phyloP scores from a whole-genome alignment of 495 filamentous ascomycete genomes.

The Penicillium desertorum region DNA sequence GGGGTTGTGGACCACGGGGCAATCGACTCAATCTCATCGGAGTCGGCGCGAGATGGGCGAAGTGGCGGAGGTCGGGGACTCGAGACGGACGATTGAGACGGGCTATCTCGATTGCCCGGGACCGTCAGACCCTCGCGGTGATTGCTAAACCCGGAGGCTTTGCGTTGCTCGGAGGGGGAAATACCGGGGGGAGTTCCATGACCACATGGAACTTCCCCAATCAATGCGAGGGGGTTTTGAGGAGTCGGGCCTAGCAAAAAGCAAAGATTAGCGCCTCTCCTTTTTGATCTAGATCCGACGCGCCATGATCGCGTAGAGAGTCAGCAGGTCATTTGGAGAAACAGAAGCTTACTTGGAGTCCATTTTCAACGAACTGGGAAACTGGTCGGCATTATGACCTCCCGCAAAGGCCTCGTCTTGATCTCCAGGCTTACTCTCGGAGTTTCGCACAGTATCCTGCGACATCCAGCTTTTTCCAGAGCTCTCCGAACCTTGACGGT shows the following conservation, averaged over 20 bases:
- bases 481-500: slow-evolving; percentile 47
- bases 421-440: slow-evolving; percentile 23
- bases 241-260: slow-evolving; percentile 25
- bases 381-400: slow-evolving; percentile 34
- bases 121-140: slow-evolving; percentile 42
- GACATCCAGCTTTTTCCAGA: slow-evolving; percentile 45
- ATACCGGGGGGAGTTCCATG: slow-evolving; percentile 47
- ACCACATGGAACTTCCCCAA: slow-evolving; percentile 43
- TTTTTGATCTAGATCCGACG: not conserved
- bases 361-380: slow-evolving; percentile 32
- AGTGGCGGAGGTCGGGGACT: slow-evolving; percentile 31
- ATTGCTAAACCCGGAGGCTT: slow-evolving; percentile 38
- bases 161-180: slow-evolving; percentile 47
- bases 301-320: not conserved
- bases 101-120: slow-evolving; percentile 35
- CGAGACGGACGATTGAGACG: slow-evolving; percentile 26
- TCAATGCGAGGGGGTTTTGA: slow-evolving; percentile 29
- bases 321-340: not conserved
- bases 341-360: slow-evolving; percentile 39
- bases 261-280: slow-evolving; percentile 6
- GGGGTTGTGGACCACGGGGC: slow-evolving; percentile 36
- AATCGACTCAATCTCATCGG: slow-evolving; percentile 39
- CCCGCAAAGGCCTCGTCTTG: slow-evolving; percentile 24
- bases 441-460: slow-evolving; percentile 48
- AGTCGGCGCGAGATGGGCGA: slow-evolving; percentile 26